Conservation (phyloP, 164 flowering plant genomes). For the Chimonanthus praecox region DNA sequence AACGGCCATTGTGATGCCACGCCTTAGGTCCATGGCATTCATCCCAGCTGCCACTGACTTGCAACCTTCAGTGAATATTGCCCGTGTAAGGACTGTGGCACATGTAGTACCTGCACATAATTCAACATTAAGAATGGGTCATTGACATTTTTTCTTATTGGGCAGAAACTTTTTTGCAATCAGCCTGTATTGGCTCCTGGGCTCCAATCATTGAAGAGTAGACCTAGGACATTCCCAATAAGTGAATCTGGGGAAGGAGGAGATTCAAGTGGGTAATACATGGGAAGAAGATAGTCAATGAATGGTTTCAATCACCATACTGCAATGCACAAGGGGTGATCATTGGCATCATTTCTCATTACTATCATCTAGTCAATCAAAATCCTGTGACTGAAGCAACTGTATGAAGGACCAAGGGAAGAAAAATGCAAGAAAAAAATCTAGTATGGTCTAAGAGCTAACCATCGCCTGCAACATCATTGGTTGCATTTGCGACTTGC, state of each 20-base stretch:
- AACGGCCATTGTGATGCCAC: conserved; percentile 92
- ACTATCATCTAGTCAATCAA: background rate
- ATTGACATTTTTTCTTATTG: background rate
- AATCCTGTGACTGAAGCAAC: background rate
- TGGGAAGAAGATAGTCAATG: background rate
- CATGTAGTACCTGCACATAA: conserved; percentile 86
- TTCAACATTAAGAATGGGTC: background rate
- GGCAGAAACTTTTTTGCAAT: too few species aligned
- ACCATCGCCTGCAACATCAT: conserved; percentile 97
- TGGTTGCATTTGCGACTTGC: conserved; percentile 97
- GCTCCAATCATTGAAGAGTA: too few species aligned
- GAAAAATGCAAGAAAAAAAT: background rate
- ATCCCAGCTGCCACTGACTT: conserved; percentile 97
- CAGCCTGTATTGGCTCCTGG: too few species aligned
- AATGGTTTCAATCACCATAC: background rate
- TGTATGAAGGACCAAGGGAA: background rate
- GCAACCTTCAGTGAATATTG: conserved; percentile 92
- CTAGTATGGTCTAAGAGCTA: conserved; percentile 13
- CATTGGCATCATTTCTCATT: background rate
- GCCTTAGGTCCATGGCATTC: conserved; percentile 96
- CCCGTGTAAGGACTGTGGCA: conserved; percentile 88
- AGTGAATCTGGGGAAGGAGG: background rate
- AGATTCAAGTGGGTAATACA: background rate
- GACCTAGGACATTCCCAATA: background rate
- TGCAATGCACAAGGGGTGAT: background rate